phyloP scores from a whole-genome alignment of 2,329 filamentous ascomycete genomes.

The Calonectria multiphialidica region DNA sequence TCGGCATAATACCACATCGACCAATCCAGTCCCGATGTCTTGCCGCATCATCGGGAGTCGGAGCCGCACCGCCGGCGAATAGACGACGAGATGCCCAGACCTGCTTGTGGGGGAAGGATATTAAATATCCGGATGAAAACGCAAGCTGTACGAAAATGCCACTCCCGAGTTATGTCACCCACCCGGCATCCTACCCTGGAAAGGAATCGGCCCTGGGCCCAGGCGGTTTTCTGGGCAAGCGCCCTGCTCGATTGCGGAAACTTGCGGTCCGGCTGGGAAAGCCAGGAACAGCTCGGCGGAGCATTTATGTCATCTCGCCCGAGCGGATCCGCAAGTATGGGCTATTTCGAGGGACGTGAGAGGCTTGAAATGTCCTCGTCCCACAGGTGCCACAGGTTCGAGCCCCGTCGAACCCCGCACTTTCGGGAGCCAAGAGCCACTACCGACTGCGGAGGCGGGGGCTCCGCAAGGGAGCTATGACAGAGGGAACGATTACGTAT shows the following conservation, averaged over 20 bases:
- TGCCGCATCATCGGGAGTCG: not conserved
- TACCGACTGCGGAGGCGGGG: slow-evolving; percentile 16
- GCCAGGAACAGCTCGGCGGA: not conserved
- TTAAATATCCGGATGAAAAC: not conserved
- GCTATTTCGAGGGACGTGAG: not conserved
- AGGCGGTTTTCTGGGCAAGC: not conserved
- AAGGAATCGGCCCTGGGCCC: not conserved
- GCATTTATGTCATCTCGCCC: not conserved
- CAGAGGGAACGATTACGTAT: not conserved
- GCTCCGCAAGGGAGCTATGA: not conserved
- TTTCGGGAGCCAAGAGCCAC: not conserved
- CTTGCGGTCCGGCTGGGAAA: not conserved
- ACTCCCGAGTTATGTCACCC: not conserved
- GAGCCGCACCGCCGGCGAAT: slow-evolving; percentile 17
- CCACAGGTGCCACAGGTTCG: not conserved
- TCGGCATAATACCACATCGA: not conserved
- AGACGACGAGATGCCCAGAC: not conserved
- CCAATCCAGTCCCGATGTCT: not conserved
- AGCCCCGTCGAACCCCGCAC: slow-evolving; percentile 3
- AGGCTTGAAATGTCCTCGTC: not conserved
- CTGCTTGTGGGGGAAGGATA: no score
- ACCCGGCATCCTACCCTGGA: not conserved
- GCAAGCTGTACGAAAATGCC: not conserved
- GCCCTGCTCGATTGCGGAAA: not conserved
- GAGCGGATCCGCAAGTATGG: slow-evolving; percentile 21